phyloP scores from a whole-genome alignment of 306 rosid genomes.

The Fragaria vesca region DNA sequence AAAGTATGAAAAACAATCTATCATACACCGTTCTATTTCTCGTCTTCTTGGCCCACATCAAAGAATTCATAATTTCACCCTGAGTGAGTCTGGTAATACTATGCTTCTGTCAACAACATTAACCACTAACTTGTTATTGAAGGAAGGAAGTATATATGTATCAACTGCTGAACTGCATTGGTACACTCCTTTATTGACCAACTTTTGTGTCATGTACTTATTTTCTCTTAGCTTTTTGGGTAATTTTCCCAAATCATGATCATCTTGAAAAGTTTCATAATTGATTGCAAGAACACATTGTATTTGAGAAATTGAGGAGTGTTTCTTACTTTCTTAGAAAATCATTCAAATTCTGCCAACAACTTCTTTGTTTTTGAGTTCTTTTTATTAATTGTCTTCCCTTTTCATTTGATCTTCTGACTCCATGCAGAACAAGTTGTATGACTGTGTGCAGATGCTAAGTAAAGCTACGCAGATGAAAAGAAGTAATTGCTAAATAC shows the following conservation, averaged over 20 bases:
- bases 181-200: slow-evolving; percentile 38
- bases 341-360: slow-evolving; percentile 17
- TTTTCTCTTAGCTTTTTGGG: slow-evolving; percentile 34
- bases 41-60: background rate
- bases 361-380: background rate
- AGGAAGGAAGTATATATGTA: background rate
- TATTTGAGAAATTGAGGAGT: slow-evolving; percentile 26
- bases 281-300: slow-evolving; percentile 36
- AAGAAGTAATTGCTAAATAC: slow-evolving; percentile 33
- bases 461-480: slow-evolving; percentile 21
- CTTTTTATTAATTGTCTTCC: background rate
- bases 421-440: slow-evolving; percentile 9
- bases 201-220: slow-evolving; percentile 37
- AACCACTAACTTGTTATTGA: slow-evolving; percentile 1
- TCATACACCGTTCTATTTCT: background rate
- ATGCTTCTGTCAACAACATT: background rate
- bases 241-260: slow-evolving; percentile 45
- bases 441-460: slow-evolving; percentile 4
- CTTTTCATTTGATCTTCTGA: slow-evolving; percentile 1
- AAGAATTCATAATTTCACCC: background rate
- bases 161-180: slow-evolving; percentile 14
- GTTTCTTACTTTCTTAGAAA: slow-evolving; percentile 24
- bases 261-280: slow-evolving; percentile 56
- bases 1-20: background rate
- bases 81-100: background rate